Conservation (phyloP, 179 eudicot genomes). For the Beta macrorhiza region DNA sequence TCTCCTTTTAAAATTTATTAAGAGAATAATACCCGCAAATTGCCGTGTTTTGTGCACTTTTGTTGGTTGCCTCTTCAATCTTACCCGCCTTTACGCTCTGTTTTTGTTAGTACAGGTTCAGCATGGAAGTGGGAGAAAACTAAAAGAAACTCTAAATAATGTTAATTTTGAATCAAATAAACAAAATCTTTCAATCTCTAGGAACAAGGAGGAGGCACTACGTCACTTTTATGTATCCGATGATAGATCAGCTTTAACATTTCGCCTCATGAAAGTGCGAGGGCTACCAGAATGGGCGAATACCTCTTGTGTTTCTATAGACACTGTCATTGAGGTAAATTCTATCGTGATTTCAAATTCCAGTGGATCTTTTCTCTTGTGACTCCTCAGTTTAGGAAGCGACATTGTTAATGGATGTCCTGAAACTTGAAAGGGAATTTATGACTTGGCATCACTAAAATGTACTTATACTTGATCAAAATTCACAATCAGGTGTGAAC, state of each 20-base stretch:
- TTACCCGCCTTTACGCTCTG: neutral
- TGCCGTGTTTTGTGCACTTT: neutral
- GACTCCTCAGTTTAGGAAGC: neutral
- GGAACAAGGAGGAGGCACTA: conserved; percentile 49
- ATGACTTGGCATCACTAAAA: neutral
- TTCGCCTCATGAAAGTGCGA: conserved; percentile 72
- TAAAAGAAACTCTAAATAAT: conserved; percentile 29
- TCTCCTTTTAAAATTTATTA: too few species aligned
- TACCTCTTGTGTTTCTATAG: conserved; percentile 72
- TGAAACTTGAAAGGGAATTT: neutral
- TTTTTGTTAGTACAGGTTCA: conserved; percentile 31
- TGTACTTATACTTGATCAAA: neutral
- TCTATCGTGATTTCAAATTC: neutral
- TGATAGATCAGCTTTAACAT: conserved; percentile 53
- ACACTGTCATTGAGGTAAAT: conserved; percentile 73
- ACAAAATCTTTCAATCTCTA: conserved; percentile 16
- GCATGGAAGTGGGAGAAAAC: conserved; percentile 25
- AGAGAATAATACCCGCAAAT: neutral
- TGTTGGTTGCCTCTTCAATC: neutral
- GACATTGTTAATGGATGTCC: neutral
- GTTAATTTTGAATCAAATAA: conserved; percentile 25
- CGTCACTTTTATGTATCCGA: conserved; percentile 47
- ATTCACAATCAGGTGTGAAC: neutral
- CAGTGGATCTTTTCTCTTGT: neutral
- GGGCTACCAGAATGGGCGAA: conserved; percentile 87